Conservation (phyloP, 306 rosid genomes). For the Chamaecrista fasciculata region DNA sequence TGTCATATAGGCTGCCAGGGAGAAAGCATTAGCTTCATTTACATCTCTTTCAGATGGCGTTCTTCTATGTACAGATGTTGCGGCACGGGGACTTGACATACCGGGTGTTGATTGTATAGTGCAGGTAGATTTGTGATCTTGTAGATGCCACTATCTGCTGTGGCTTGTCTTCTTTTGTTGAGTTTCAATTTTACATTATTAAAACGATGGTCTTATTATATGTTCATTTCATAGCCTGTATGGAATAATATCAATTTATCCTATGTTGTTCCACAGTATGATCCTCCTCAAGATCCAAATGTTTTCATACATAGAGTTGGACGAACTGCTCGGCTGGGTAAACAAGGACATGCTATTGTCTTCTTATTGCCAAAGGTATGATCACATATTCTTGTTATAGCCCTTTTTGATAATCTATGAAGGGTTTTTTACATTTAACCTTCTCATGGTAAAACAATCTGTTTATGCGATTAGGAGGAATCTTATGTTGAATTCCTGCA, state of each 20-base stretch:
- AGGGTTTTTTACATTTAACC: not conserved
- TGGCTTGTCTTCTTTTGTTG: constrained; percentile 14
- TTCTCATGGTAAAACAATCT: constrained; percentile 16
- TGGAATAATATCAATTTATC: not conserved
- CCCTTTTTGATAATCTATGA: not conserved
- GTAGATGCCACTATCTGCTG: constrained; percentile 11
- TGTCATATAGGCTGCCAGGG: constrained; percentile 63
- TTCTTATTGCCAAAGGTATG: constrained; percentile 88
- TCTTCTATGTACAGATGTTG: constrained; percentile 97
- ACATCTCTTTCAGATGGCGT: constrained; percentile 78
- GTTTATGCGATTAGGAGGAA: constrained; percentile 58
- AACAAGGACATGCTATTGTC: constrained; percentile 81
- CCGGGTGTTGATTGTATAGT: constrained; percentile 93
- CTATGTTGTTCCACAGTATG: constrained; percentile 59
- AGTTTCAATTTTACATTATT: not conserved
- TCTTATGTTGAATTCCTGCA: constrained; percentile 77
- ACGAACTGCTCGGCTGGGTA: constrained; percentile 94
- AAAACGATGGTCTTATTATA: constrained; percentile 18
- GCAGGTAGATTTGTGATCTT: constrained; percentile 59
- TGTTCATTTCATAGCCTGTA: not conserved
- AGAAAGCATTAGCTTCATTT: constrained; percentile 81
- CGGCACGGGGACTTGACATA: constrained; percentile 96
- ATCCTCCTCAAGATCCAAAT: constrained; percentile 96
- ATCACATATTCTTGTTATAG: constrained; percentile 5
- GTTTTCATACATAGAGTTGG: constrained; percentile 95